Evolutionary conservation across 106 monocot species (phyloP).

Genomic region (Xerophyta viscosa): DNA sequence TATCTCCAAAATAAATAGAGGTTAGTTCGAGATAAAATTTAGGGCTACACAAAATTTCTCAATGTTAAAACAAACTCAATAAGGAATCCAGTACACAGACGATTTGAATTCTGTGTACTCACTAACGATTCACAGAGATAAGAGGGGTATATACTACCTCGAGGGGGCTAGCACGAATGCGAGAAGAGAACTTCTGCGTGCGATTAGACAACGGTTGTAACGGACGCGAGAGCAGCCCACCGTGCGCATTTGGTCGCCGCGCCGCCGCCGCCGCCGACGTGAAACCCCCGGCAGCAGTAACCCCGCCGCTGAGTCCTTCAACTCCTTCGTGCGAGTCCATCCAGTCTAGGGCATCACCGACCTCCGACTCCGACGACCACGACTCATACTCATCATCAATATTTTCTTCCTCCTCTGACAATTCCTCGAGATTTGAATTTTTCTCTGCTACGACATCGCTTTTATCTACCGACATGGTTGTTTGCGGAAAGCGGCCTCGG

Average conservation of each 20-base stretch:
- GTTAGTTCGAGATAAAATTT: no score
- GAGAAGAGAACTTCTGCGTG: constrained; percentile 64
- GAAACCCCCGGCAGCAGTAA: constrained; percentile 6
- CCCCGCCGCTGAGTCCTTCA: constrained; percentile 6
- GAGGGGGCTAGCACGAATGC: constrained; percentile 60
- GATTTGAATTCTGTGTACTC: no score
- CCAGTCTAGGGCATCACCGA: constrained; percentile 82
- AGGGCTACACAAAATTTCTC: no score
- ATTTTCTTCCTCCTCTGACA: constrained; percentile 20
- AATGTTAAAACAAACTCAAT: no score
- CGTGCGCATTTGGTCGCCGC: constrained; percentile 83
- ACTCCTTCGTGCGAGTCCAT: constrained; percentile 50
- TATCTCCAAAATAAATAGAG: no score
- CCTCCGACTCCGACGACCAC: constrained; percentile 84
- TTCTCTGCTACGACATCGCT: no score
- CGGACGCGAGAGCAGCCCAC: constrained; percentile 79
- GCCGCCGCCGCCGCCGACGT: constrained; percentile 21
- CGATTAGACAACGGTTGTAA: constrained; percentile 86
- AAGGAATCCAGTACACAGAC: no score
- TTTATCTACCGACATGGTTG: no score
- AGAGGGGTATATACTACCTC: no score
- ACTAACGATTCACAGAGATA: no score
- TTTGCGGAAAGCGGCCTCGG: no score
- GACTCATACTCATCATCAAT: constrained; percentile 37
- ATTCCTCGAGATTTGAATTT: no score